These are phyloP conservation scores for Xanthoconium separans DNA, from an alignment of 1,284 basidiomycete species.

Conservation along the genomic window DNA sequence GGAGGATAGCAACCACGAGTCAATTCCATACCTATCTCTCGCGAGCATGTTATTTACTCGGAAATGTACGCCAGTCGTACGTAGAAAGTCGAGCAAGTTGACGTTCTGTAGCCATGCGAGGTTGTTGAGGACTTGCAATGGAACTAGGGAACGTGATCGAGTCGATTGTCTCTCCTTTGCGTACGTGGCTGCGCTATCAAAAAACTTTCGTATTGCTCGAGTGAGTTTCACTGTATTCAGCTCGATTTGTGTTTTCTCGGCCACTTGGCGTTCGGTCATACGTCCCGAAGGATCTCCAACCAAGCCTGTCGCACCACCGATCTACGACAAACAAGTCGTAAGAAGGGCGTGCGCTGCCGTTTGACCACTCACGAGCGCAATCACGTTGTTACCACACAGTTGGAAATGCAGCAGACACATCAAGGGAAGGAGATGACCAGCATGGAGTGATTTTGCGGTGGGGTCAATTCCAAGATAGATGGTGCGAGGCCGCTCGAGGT, in stretches of 20 bases:
- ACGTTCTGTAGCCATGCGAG: slow-evolving; percentile 78
- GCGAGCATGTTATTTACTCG: slow-evolving; percentile 90
- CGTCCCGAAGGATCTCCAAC: slow-evolving; percentile 97
- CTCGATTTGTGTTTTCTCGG: slow-evolving; percentile 59
- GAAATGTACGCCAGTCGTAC: slow-evolving; percentile 77
- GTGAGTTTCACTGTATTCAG: slow-evolving; percentile 71
- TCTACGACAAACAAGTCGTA: slow-evolving; percentile 47
- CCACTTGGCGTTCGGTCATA: slow-evolving; percentile 75
- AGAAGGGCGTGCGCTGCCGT: not conserved
- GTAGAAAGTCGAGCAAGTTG: slow-evolving; percentile 82
- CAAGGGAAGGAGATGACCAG: slow-evolving; percentile 91
- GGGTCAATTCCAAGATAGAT: slow-evolving; percentile 94
- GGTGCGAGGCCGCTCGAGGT: slow-evolving; percentile 43
- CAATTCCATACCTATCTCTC: slow-evolving; percentile 74
- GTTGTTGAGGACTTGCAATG: slow-evolving; percentile 75
- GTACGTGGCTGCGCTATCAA: slow-evolving; percentile 64
- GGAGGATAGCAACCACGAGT: not conserved
- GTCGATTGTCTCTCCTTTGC: slow-evolving; percentile 40
- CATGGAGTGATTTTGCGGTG: slow-evolving; percentile 85
- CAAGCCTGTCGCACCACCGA: slow-evolving; percentile 95
- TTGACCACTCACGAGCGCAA: slow-evolving; percentile 70
- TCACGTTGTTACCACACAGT: slow-evolving; percentile 74
- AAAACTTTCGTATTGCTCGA: slow-evolving; percentile 70
- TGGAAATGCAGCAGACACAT: slow-evolving; percentile 88
- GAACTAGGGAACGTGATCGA: slow-evolving; percentile 18